A percentile compares a stretch with the other conserved stretches of the same genome.
These are phyloP conservation scores for Eucalyptus pumila DNA, from an alignment of 345 rosid genomes.

Conservation along the genomic window DNA sequence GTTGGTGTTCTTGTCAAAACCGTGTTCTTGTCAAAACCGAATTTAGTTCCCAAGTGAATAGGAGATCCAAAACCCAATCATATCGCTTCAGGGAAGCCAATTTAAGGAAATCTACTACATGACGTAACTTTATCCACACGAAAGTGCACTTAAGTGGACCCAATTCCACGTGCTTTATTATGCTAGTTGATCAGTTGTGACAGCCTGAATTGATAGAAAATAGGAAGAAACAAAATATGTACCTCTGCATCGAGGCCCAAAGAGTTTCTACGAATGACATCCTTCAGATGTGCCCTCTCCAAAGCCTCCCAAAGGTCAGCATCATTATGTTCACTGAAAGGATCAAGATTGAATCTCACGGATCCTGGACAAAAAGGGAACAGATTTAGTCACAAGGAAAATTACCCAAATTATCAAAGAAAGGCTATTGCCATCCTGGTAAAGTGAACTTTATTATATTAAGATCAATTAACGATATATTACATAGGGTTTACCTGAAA, in stretches of 20 bases:
- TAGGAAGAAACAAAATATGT: neutral
- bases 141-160: neutral
- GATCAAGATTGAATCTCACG: constrained; percentile 96
- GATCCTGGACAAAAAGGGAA: constrained; percentile 37
- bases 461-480: neutral
- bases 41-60: neutral
- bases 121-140: neutral
- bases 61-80: neutral
- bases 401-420: neutral
- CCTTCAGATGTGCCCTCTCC: constrained; percentile 95
- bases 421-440: neutral
- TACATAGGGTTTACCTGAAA: constrained; percentile 59
- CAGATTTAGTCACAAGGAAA: neutral
- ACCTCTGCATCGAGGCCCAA: constrained; percentile 93
- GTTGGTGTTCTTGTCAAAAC: neutral
- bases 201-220: neutral
- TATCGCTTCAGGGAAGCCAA: neutral
- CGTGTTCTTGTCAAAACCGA: too few relatives aligned
- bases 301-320: constrained; percentile 98
- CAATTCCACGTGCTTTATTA: neutral
- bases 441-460: neutral
- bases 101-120: neutral
- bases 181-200: neutral
- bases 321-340: constrained; percentile 93
- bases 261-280: constrained; percentile 74